These are phyloP conservation scores for Jackrogersella multiformis DNA, from an alignment of 495 filamentous ascomycete genomes.

Conservation along the genomic window DNA sequence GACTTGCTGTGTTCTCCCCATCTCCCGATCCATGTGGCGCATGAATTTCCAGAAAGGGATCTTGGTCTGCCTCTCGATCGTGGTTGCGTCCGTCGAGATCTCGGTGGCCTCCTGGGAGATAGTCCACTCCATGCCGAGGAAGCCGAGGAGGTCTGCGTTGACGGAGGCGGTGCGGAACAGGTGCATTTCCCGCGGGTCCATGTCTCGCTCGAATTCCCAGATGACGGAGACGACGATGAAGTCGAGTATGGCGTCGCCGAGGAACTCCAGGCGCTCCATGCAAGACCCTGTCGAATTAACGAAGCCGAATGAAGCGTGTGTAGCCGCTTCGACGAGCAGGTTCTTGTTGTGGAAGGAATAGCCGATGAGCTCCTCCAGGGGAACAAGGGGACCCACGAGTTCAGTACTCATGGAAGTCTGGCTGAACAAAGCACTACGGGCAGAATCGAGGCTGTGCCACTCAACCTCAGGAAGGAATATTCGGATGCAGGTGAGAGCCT, in stretches of 20 bases:
- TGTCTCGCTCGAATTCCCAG: conserved; percentile 47
- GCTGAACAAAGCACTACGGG: conserved; percentile 46
- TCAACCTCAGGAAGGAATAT: conserved; percentile 71
- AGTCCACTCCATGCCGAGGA: conserved; percentile 71
- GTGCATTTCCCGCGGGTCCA: conserved; percentile 76
- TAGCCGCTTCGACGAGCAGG: conserved; percentile 85
- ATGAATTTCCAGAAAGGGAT: conserved; percentile 75
- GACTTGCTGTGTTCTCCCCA: conserved; percentile 53
- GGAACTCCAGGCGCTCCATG: conserved; percentile 89
- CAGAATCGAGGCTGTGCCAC: conserved; percentile 58
- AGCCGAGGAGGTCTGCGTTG: conserved; percentile 89
- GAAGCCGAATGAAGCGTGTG: conserved; percentile 75
- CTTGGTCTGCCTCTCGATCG: conserved; percentile 33
- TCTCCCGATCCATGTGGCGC: conserved; percentile 60
- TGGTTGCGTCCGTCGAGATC: conserved; percentile 26
- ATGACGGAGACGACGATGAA: conserved; percentile 69
- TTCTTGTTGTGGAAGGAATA: conserved; percentile 76
- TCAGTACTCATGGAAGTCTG: conserved; percentile 42
- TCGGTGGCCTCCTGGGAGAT: conserved; percentile 47
- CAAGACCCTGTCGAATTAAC: conserved; percentile 60
- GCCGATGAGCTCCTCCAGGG: conserved; percentile 67
- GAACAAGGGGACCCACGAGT: conserved; percentile 43
- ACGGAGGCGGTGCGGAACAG: conserved; percentile 76
- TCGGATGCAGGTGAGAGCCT: conserved; percentile 70
- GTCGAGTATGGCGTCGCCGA: conserved; percentile 90